Evolutionary conservation across 2,329 filamentous ascomycete species (phyloP).

Genomic region (Leptographium wingfieldii): DNA sequence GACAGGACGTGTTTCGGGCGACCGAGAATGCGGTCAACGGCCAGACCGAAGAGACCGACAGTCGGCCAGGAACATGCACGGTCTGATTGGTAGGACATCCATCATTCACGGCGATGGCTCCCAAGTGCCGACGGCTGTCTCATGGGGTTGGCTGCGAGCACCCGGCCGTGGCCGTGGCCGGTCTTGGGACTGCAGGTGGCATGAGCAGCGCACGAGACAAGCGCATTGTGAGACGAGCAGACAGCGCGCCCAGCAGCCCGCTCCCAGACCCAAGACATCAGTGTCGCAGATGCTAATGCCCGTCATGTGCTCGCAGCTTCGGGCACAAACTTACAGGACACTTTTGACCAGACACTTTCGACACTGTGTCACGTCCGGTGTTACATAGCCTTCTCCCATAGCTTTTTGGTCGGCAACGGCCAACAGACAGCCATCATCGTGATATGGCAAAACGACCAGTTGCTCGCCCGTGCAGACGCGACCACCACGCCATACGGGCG

Average conservation of each 20-base stretch:
- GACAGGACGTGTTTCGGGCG: background rate
- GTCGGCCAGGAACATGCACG: background rate
- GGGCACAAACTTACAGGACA: too few relatives aligned
- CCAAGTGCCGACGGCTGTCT: background rate
- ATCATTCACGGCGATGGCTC: background rate
- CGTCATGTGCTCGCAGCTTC: background rate
- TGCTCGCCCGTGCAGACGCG: too few relatives aligned
- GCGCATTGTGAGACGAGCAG: background rate
- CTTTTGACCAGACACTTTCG: too few relatives aligned
- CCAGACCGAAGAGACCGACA: background rate
- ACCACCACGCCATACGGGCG: background rate
- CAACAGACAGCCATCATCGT: background rate
- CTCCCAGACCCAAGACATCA: background rate
- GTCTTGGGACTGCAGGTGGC: background rate
- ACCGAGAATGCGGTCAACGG: too few relatives aligned
- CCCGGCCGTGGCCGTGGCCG: background rate
- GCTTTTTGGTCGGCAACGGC: background rate
- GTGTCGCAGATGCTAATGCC: background rate
- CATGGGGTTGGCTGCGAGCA: background rate
- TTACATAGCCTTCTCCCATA: background rate
- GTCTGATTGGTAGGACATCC: background rate
- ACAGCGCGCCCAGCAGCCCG: background rate
- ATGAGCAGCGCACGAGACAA: background rate
- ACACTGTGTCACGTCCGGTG: background rate
- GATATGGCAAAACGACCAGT: background rate